These are phyloP conservation scores for Musa schizocarpa DNA, from an alignment of 176 grass and related monocot species.

Conservation along the genomic window DNA sequence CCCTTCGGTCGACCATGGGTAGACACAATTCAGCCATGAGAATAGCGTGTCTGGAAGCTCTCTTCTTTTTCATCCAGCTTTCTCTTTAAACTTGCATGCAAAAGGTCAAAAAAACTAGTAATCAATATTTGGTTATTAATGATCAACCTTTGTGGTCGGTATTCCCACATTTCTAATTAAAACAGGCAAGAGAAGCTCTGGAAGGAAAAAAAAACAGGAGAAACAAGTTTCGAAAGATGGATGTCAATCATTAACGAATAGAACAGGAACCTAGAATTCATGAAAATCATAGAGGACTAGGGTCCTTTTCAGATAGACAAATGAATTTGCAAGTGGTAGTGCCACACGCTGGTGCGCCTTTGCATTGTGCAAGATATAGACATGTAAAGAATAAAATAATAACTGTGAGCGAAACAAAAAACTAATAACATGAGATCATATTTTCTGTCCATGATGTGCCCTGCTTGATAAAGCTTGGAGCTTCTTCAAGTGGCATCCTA, in stretches of 20 bases:
- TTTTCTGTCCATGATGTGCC: background rate
- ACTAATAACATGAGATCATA: background rate
- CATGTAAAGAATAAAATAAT: background rate
- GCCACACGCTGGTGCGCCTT: no score
- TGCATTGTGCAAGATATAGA: no score
- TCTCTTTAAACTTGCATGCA: conserved; percentile 34
- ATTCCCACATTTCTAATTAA: background rate
- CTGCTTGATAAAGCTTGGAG: background rate
- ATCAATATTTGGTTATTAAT: background rate
- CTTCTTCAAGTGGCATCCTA: background rate
- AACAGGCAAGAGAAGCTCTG: background rate
- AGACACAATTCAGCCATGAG: background rate
- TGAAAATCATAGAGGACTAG: no score
- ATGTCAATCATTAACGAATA: background rate
- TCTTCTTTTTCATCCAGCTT: conserved; percentile 37
- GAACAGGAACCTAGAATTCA: no score
- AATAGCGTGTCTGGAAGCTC: conserved; percentile 22
- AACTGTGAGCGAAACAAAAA: background rate
- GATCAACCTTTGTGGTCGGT: background rate
- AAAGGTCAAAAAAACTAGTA: background rate
- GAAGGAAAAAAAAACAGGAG: background rate
- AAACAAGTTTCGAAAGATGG: background rate
- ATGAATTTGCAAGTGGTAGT: no score
- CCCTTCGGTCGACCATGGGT: background rate
- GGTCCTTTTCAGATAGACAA: no score